These are phyloP conservation scores for Carex kokanica DNA, from an alignment of 176 grass and related monocot genomes.

Conservation along the genomic window DNA sequence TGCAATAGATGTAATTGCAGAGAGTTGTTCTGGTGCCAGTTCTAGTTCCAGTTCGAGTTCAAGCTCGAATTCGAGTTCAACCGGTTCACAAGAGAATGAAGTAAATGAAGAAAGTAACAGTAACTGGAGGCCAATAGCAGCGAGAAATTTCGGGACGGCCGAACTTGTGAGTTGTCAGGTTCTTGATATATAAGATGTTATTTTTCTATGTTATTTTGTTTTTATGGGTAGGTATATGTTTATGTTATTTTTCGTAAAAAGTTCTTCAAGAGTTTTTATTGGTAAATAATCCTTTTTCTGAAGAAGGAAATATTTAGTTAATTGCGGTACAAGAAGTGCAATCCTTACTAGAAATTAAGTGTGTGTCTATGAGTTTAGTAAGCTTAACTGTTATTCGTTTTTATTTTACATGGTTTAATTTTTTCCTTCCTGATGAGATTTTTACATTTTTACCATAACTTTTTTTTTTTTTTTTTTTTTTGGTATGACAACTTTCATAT, in stretches of 20 bases:
- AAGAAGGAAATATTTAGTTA: background rate
- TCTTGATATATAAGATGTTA: slow-evolving; percentile 44
- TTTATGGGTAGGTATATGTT: background rate
- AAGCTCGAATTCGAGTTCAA: background rate
- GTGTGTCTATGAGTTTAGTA: background rate
- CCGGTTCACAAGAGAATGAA: background rate
- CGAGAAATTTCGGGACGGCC: slow-evolving; percentile 60
- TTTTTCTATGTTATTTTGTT: background rate
- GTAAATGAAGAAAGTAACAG: slow-evolving; percentile 23
- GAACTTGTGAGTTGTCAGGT: slow-evolving; percentile 84
- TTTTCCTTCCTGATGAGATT: background rate
- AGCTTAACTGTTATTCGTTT: background rate
- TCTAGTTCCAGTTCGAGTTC: background rate
- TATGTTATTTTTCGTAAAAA: background rate
- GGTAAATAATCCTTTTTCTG: background rate
- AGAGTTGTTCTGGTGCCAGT: background rate
- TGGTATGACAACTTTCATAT: background rate
- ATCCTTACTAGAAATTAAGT: background rate
- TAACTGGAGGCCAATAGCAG: slow-evolving; percentile 55
- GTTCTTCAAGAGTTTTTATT: background rate
- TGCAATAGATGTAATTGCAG: slow-evolving; percentile 24
- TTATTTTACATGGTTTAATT: too few relatives aligned
- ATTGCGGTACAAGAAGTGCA: background rate
- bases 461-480: background rate
- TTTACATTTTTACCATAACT: background rate